A percentile compares a stretch with the other conserved stretches of the same genome.
Conservation (phyloP, 257 asterid genomes). For the Echium plantagineum region DNA sequence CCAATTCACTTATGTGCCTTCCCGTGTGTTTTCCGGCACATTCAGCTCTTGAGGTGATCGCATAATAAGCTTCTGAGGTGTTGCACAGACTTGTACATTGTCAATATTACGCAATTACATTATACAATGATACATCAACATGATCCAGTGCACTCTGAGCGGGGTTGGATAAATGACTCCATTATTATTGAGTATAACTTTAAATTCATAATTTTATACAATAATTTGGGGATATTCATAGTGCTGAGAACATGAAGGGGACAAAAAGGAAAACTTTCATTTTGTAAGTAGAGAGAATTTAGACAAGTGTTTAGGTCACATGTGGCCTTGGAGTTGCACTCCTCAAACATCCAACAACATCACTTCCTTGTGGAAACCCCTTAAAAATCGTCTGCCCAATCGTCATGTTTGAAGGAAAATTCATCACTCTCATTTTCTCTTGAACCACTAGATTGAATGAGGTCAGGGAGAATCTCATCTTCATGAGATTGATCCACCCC, state of each 20-base stretch:
- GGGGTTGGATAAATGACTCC: background rate
- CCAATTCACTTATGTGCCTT: constrained; percentile 31
- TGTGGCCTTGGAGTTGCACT: constrained; percentile 70
- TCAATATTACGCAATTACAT: constrained; percentile 48
- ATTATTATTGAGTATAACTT: background rate
- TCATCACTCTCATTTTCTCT: constrained; percentile 33
- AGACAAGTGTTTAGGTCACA: constrained; percentile 22
- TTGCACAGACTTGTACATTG: constrained; percentile 59
- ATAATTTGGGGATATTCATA: background rate
- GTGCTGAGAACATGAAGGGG: background rate
- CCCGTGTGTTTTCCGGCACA: constrained; percentile 27
- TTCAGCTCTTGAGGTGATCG: constrained; percentile 71
- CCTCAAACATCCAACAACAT: constrained; percentile 23
- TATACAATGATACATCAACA: constrained; percentile 6
- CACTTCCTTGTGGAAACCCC: constrained; percentile 48
- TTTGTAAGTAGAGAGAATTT: background rate
- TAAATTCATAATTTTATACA: too few species aligned
- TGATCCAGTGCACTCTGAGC: too few species aligned
- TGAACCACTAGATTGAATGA: constrained; percentile 23
- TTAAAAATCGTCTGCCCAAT: constrained; percentile 38
- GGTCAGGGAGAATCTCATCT: constrained; percentile 34
- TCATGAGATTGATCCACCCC: constrained; percentile 16
- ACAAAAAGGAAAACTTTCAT: too few species aligned
- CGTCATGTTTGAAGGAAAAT: constrained; percentile 26
- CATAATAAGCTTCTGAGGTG: constrained; percentile 74